Conservation (phyloP, 768 basidiomycete genomes). For the Phlegmacium glaucopus region DNA sequence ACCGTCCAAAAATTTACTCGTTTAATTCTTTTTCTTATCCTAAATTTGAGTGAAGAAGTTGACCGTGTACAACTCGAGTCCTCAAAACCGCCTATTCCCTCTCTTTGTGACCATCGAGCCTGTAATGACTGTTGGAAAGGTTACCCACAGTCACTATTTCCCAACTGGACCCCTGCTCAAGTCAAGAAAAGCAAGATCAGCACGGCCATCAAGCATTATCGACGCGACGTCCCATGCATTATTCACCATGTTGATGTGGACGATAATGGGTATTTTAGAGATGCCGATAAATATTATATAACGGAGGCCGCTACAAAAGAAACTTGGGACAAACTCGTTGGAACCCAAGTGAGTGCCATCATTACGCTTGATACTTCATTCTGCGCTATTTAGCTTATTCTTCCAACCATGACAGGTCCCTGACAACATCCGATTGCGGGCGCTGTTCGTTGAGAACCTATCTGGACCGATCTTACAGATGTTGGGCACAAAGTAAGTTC, state of each 20-base stretch:
- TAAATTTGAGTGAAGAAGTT: constrained; percentile 24
- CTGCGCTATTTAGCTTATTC: neutral
- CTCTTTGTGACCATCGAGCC: constrained; percentile 31
- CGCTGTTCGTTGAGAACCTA: constrained; percentile 51
- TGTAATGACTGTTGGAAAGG: constrained; percentile 39
- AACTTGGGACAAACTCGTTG: constrained; percentile 33
- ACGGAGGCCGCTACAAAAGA: constrained; percentile 20
- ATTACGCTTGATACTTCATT: constrained; percentile 7
- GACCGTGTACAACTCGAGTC: constrained; percentile 30
- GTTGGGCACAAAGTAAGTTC: constrained; percentile 51
- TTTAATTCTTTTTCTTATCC: neutral
- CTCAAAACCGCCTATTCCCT: constrained; percentile 31
- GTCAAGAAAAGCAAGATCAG: constrained; percentile 38
- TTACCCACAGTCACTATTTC: constrained; percentile 47
- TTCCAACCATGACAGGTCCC: constrained; percentile 24
- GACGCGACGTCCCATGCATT: constrained; percentile 21
- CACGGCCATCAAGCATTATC: constrained; percentile 32
- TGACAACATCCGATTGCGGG: constrained; percentile 40
- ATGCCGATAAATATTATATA: constrained; percentile 19
- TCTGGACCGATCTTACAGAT: constrained; percentile 54
- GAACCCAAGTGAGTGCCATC: constrained; percentile 26
- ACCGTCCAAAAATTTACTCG: constrained; percentile 1
- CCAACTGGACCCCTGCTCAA: constrained; percentile 53
- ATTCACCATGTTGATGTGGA: constrained; percentile 42
- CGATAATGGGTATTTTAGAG: constrained; percentile 34